phyloP scores from a whole-genome alignment of 495 filamentous ascomycete genomes.

The Diplogelasinospora grovesii region DNA sequence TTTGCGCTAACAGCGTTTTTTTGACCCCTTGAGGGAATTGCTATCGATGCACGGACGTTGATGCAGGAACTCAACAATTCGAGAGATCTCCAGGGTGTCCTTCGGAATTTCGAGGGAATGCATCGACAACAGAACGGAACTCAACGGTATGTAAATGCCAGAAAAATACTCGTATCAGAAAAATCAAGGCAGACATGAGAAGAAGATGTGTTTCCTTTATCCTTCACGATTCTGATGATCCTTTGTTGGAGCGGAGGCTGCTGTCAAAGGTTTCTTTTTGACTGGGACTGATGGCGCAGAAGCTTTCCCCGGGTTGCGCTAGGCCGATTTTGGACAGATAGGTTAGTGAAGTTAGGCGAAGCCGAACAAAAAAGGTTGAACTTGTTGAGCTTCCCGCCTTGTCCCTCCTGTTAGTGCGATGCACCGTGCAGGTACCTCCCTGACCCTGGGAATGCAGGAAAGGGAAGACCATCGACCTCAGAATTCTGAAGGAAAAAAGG shows the following conservation, averaged over 20 bases:
- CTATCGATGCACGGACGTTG: background rate
- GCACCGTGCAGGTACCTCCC: slow-evolving; percentile 3
- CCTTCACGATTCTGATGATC: no score
- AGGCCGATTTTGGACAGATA: slow-evolving; percentile 13
- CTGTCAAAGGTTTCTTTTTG: background rate
- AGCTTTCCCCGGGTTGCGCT: slow-evolving; percentile 24
- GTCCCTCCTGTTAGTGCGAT: slow-evolving; percentile 14
- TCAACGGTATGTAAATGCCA: no score
- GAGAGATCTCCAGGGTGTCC: slow-evolving; percentile 5
- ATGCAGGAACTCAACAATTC: slow-evolving; percentile 25
- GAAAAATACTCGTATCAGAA: no score
- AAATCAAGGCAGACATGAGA: no score
- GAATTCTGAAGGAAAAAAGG: no score
- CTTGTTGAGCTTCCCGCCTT: slow-evolving; percentile 19
- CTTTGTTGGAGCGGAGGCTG: no score
- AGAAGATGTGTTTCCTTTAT: no score
- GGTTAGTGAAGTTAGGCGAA: background rate
- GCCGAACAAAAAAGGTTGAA: slow-evolving; percentile 18
- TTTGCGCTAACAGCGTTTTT: slow-evolving; percentile 19
- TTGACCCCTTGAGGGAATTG: slow-evolving; percentile 11
- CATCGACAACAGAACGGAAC: no score
- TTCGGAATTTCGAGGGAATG: background rate
- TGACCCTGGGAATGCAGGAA: no score
- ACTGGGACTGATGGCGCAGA: slow-evolving; percentile 4
- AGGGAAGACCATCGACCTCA: no score